Evolutionary conservation across 2,329 filamentous ascomycete genomes (phyloP), one percentile per base, ranked within the genome.

Genomic region (Sporothrix euskadiensis): DNA sequence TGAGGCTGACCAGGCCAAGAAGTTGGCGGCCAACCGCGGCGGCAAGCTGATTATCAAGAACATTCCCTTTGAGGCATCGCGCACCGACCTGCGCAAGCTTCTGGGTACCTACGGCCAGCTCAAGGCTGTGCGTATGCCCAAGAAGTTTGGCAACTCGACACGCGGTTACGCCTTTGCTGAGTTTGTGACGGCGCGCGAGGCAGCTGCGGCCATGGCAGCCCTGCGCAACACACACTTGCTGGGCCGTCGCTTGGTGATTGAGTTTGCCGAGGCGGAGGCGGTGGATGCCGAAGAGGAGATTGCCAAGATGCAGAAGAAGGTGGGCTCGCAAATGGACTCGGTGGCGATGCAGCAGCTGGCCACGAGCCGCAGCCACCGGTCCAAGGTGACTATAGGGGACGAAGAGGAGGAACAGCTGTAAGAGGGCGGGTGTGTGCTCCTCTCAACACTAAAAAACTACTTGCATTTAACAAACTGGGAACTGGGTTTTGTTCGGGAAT

Each of bases 21-120:
- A 95, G 82, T 84, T 88, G 69, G 90, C 92, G 32, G 88, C 88
- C 19, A 89, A 90, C 80, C 88, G 90, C 77, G 75, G 75, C 69
- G 98, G 94, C 66, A 98, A 98, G 87, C 92, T 99, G 80, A 91
- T 98, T 82, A 92, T 99, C 85, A 99, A 98, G 86, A 99, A 99
- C 85, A 84, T 99, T 82, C 95, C 96, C 26, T 99, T 99, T 84
- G 94, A 98, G 84, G 92, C 93, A 68, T 92, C 90, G 71, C 98
- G 97, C 85, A 96, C 97, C 82, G 96, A 99, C 81, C 88, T 99
- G 74, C 89, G 93, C 76, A 86, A 91, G 71, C 86, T 98, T 57
- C 94, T 98, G 81, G 90, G 92, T 75, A 90, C 93, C 49, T 98
- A 98, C 83, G 97, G 96, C 63, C 92, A 97, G 81, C 89, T 99